phyloP scores from a whole-genome alignment of 2,329 filamentous ascomycete species.

The Pseudogymnoascus sp. region DNA sequence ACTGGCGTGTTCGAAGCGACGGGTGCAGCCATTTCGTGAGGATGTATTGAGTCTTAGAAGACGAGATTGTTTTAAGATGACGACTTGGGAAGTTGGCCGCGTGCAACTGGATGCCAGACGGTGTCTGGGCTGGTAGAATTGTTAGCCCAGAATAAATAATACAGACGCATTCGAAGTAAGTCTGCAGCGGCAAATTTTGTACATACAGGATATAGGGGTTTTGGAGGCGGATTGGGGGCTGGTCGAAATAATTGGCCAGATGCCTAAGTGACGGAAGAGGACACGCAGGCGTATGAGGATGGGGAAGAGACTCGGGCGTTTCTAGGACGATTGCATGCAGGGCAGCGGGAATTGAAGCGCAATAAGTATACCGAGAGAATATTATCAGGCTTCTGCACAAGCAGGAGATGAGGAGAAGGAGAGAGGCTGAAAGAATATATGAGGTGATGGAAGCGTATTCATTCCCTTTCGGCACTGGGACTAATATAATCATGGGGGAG shows the following conservation, averaged over 20 bases:
- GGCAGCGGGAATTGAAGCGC: conserved; percentile 5
- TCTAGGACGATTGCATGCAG: conserved; percentile 9
- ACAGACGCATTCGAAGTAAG: neutral
- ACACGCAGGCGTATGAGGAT: conserved; percentile 8
- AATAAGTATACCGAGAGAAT: conserved; percentile 5
- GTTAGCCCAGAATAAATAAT: neutral
- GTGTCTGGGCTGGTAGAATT: neutral
- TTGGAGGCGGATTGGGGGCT: neutral
- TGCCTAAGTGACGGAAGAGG: conserved; percentile 5
- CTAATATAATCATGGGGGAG: conserved; percentile 5
- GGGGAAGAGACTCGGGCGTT: conserved; percentile 3
- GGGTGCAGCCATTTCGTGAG: conserved; percentile 22
- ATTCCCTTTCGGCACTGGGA: conserved; percentile 2
- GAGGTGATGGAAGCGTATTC: conserved; percentile 8
- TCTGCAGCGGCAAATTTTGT: neutral
- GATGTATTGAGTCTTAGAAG: neutral
- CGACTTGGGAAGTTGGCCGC: neutral
- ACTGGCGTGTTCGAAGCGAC: conserved; percentile 13
- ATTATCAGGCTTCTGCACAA: conserved; percentile 6
- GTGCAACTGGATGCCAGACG: neutral
- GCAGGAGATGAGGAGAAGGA: conserved; percentile 1
- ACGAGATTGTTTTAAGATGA: neutral
- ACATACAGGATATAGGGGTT: conserved; percentile 2
- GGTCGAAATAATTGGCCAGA: conserved; percentile 7
- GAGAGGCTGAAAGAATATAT: conserved; percentile 9